Base-by-base conservation (phyloP, 352 stramenopile genomes). In the Elongisporangium anandrum region DNA sequence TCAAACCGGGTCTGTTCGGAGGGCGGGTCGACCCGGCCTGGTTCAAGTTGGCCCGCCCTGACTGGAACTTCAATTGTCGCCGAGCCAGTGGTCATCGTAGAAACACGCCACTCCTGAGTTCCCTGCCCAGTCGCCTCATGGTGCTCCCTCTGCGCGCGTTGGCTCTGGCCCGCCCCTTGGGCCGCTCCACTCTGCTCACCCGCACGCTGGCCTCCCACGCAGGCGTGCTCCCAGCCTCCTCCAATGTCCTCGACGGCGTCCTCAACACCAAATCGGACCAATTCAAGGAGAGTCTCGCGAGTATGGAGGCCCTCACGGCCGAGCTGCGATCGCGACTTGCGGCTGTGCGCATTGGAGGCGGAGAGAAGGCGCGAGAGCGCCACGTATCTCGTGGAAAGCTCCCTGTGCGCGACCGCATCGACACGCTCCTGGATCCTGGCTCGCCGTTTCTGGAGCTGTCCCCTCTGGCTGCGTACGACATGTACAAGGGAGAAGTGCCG, bases 401-500 rank as follows among this genome's bases (percentile, higher is more conserved):
- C 55, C 63, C 81, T 15, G 84, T 90, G 26, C 75, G 97, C 50
- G 94, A 99, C 69, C 90, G 97, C 53, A 98, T 99, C 56, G 80
- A 98, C 66, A 73, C 74, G 39, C 78, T 99, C 16, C 63, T 99
- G 57, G 97, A 99, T 73, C 70, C 87, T 1, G 96, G 94, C 9
- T 98, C 92, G 39, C 92, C 97, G 9, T 98, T 99, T 61, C 74
- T 99, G 26, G 97, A 99, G 81, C 81, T 99, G 49, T 97, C 91
- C 10, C 72, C 96, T 9, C 62, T 98, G 22, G 92, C 92, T 3
- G 91, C 69, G 48, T 83, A 89, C 63, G 83, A 94, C 49, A 80
- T 97, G 74, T 97, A 97, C 75, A 74, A 68, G 24, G 79, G 70
- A 20, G 77, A 78, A 22, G 87, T 98, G 7, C 82, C 90, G 1